Percentiles rank a stretch among this genome's conserved stretches.
These are phyloP conservation scores for Vanilla planifolia DNA, from an alignment of 106 monocot species.

Conservation along the genomic window DNA sequence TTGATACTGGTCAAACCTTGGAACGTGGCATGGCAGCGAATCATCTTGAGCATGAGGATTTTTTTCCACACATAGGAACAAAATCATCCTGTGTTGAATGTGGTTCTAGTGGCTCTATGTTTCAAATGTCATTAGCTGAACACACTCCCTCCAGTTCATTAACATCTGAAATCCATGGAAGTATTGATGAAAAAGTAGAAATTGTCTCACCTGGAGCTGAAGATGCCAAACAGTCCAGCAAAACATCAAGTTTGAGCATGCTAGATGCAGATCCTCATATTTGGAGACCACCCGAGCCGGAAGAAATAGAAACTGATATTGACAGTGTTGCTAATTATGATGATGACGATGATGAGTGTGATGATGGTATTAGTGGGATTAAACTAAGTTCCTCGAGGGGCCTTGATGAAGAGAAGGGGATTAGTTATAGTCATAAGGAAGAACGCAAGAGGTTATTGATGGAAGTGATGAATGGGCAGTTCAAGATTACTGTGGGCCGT, in stretches of 20 bases:
- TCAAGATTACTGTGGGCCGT: conserved; percentile 56
- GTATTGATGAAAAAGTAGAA: conserved; percentile 7
- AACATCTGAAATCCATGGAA: neutral
- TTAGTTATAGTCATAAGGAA: conserved; percentile 26
- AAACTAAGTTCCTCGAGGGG: conserved; percentile 38
- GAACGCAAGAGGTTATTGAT: conserved; percentile 64
- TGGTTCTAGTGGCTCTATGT: neutral
- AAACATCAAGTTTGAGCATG: conserved; percentile 7
- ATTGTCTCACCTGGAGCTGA: conserved; percentile 16
- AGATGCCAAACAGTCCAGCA: neutral
- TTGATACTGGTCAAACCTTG: conserved; percentile 8
- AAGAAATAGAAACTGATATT: conserved; percentile 38
- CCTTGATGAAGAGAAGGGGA: conserved; percentile 26
- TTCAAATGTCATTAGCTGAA: neutral
- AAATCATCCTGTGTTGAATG: neutral
- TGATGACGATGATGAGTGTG: conserved; percentile 65
- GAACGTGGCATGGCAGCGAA: neutral
- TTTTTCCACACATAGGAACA: neutral
- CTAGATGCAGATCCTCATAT: conserved; percentile 29
- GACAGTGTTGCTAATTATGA: conserved; percentile 50
- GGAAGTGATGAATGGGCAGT: conserved; percentile 73
- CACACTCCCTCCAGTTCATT: neutral
- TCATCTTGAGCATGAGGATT: neutral
- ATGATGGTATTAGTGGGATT: conserved; percentile 50
- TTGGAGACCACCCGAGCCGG: conserved; percentile 84